These are phyloP conservation scores for Tetrahymena thermophila DNA, from an alignment of 73 alveolate genomes.

Conservation along the genomic window DNA sequence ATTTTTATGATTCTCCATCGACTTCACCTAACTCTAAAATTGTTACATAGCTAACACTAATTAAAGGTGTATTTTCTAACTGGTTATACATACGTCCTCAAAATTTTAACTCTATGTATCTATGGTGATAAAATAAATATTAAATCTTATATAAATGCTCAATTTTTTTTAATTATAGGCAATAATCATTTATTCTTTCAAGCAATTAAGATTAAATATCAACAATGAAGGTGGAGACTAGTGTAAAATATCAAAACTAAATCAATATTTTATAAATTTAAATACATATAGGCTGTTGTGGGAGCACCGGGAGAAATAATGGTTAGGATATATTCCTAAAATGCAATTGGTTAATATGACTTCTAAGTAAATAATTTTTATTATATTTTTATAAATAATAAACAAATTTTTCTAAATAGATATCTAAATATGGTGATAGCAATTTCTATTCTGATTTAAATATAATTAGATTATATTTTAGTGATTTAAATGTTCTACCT, in stretches of 20 bases:
- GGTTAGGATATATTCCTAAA: background rate
- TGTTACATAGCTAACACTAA: background rate
- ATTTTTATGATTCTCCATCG: background rate
- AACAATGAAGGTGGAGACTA: background rate
- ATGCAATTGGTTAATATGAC: background rate
- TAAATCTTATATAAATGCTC: background rate
- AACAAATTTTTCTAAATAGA: background rate
- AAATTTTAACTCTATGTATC: background rate
- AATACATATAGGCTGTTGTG: background rate
- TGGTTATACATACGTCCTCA: background rate
- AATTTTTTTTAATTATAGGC: background rate
- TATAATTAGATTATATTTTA: background rate
- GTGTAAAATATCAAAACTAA: background rate
- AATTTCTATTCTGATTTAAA: background rate
- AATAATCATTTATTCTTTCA: background rate
- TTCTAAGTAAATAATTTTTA: background rate
- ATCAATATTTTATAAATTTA: background rate
- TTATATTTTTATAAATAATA: too few species aligned
- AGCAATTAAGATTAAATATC: background rate
- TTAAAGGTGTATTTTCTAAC: background rate
- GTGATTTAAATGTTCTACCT: background rate
- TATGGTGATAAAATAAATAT: background rate
- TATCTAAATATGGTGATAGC: background rate
- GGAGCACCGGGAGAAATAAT: background rate
- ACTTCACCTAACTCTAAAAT: background rate